Conservation (phyloP, 2,329 filamentous ascomycete species). For the Aspergillus japonicus region DNA sequence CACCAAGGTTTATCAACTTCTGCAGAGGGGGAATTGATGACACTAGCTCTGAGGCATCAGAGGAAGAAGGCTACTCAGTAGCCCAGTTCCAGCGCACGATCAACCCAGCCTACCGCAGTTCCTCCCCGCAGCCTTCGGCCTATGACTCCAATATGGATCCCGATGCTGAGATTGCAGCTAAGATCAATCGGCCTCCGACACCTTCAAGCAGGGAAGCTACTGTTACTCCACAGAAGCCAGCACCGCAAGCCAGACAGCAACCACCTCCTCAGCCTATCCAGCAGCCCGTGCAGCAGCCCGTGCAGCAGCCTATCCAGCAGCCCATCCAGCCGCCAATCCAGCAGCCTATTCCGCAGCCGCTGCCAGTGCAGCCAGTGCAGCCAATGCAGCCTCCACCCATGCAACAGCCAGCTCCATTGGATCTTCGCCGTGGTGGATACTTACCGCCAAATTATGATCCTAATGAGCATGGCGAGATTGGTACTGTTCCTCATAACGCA, state of each 20-base stretch:
- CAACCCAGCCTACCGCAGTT: constrained; percentile 93
- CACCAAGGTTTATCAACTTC: constrained; percentile 98
- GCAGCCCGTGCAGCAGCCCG: constrained; percentile 18
- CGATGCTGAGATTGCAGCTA: constrained; percentile 67
- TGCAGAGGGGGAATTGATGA: constrained; percentile 78
- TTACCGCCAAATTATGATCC: constrained; percentile 50
- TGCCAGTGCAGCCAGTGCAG: constrained; percentile 23
- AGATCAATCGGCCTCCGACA: constrained; percentile 53
- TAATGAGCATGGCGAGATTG: constrained; percentile 64
- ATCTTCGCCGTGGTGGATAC: constrained; percentile 40
- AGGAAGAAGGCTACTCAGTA: constrained; percentile 94
- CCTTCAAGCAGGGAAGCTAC: constrained; percentile 53
- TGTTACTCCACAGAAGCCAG: constrained; percentile 53
- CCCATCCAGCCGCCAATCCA: constrained; percentile 27
- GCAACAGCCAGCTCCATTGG: constrained; percentile 35
- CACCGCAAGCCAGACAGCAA: constrained; percentile 23
- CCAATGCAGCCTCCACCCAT: constrained; percentile 46
- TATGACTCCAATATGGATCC: constrained; percentile 92
- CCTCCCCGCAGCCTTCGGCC: constrained; percentile 89
- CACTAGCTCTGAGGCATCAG: constrained; percentile 75
- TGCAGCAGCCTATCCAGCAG: constrained; percentile 45
- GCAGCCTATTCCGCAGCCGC: constrained; percentile 14
- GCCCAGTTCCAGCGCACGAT: constrained; percentile 94
- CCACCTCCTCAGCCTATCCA: constrained; percentile 10
- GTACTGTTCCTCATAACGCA: constrained; percentile 80